Evolutionary conservation across 768 basidiomycete genomes (phyloP).

Genomic region (Galerina marginata): DNA sequence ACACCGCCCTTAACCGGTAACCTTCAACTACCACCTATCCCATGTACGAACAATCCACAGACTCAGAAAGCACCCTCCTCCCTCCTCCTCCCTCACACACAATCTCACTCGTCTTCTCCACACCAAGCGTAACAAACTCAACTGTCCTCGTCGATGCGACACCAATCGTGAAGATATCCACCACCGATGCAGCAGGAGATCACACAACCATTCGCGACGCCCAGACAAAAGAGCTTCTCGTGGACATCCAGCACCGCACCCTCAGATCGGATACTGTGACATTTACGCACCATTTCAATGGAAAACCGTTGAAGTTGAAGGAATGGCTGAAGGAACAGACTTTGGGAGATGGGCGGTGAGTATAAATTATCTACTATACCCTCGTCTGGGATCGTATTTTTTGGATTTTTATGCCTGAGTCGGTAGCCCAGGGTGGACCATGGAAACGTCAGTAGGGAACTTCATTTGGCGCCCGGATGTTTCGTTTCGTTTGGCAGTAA

Average conservation of each 20-base stretch:
- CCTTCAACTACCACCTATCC: too few relatives aligned
- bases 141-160: too few relatives aligned
- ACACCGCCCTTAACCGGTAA: too few relatives aligned
- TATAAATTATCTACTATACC: neutral
- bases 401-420: neutral
- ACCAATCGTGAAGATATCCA: too few relatives aligned
- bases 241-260: conserved; percentile 4
- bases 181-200: too few relatives aligned
- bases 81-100: too few relatives aligned
- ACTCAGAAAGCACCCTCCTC: too few relatives aligned
- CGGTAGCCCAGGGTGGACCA: conserved; percentile 3
- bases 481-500: conserved; percentile 8
- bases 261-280: conserved; percentile 1
- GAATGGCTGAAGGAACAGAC: conserved; percentile 13
- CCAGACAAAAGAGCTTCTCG: neutral
- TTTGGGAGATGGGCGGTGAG: conserved; percentile 1
- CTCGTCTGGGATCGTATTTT: neutral
- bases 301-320: conserved; percentile 8
- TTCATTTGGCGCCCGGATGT: conserved; percentile 9
- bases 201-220: conserved; percentile 3
- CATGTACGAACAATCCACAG: too few relatives aligned
- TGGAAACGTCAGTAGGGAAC: conserved; percentile 7
- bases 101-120: too few relatives aligned
- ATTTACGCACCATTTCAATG: conserved; percentile 6
- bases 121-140: too few relatives aligned